Percentiles rank a stretch among this genome's conserved stretches.
These are phyloP conservation scores for Leccinum huronense DNA, from an alignment of 1,284 basidiomycete species.

Conservation along the genomic window DNA sequence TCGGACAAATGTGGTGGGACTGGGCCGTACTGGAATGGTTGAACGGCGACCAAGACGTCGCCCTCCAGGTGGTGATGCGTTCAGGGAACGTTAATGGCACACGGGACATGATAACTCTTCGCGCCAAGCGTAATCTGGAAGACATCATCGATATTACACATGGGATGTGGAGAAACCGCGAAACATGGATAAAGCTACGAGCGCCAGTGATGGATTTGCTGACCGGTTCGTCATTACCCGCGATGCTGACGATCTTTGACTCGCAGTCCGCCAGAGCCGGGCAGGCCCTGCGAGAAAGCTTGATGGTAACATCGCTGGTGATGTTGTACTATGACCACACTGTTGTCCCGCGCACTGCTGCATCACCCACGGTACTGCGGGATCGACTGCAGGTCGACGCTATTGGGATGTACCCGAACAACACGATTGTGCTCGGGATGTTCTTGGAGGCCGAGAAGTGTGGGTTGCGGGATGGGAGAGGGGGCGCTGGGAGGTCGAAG, in stretches of 20 bases:
- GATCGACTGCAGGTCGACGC: constrained; percentile 54
- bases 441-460: constrained; percentile 77
- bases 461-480: constrained; percentile 77
- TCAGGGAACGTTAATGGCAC: constrained; percentile 51
- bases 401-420: constrained; percentile 62
- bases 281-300: constrained; percentile 49
- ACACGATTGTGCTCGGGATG: constrained; percentile 71
- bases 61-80: constrained; percentile 52
- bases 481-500: constrained; percentile 63
- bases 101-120: constrained; percentile 53
- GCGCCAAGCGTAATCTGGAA: constrained; percentile 58
- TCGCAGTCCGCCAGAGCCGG: constrained; percentile 31
- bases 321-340: constrained; percentile 62
- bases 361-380: constrained; percentile 60
- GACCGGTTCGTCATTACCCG: constrained; percentile 41
- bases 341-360: constrained; percentile 51
- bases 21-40: constrained; percentile 93
- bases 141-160: constrained; percentile 40
- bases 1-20: constrained; percentile 73
- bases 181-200: constrained; percentile 61
- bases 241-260: constrained; percentile 52
- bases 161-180: constrained; percentile 51
- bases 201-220: constrained; percentile 61
- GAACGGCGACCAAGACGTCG: constrained; percentile 48
- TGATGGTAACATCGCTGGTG: constrained; percentile 55